phyloP scores from a whole-genome alignment of 2,329 filamentous ascomycete genomes.

The Pseudogymnoascus sp. region DNA sequence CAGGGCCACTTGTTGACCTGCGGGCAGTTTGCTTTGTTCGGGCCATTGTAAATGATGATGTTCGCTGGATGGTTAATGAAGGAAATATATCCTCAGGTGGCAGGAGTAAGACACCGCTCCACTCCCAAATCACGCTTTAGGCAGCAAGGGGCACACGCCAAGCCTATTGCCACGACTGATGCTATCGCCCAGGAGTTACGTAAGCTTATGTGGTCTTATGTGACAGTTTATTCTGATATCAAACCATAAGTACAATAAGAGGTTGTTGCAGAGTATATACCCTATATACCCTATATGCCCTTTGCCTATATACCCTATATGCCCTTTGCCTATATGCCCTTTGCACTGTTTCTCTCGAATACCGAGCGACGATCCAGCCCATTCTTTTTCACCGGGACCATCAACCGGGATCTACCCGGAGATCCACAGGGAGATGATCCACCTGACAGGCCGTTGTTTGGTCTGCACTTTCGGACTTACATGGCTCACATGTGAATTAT shows the following conservation, averaged over 20 bases:
- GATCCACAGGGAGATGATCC: neutral
- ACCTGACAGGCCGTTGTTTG: neutral
- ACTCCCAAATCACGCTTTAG: too few relatives aligned
- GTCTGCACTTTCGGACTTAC: neutral
- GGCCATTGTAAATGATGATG: neutral
- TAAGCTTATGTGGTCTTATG: too few relatives aligned
- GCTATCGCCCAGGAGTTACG: too few relatives aligned
- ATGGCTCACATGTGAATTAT: neutral
- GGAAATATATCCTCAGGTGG: neutral
- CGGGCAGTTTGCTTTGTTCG: neutral
- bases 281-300: neutral
- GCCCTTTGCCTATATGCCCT: too few relatives aligned
- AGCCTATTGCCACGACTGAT: too few relatives aligned
- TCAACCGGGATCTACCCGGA: neutral
- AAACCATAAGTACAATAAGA: too few relatives aligned
- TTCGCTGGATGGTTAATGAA: neutral
- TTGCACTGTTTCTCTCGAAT: neutral
- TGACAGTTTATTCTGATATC: too few relatives aligned
- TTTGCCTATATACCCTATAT: neutral
- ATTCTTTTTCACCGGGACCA: neutral
- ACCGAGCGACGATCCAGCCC: neutral
- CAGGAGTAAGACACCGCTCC: neutral
- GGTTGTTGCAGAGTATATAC: too few relatives aligned
- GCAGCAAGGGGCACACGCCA: too few relatives aligned
- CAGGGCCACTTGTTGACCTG: neutral